Evolutionary conservation across 2,329 filamentous ascomycete genomes (phyloP), one percentile per base, ranked within the genome.

Genomic region (Claviceps africana): DNA sequence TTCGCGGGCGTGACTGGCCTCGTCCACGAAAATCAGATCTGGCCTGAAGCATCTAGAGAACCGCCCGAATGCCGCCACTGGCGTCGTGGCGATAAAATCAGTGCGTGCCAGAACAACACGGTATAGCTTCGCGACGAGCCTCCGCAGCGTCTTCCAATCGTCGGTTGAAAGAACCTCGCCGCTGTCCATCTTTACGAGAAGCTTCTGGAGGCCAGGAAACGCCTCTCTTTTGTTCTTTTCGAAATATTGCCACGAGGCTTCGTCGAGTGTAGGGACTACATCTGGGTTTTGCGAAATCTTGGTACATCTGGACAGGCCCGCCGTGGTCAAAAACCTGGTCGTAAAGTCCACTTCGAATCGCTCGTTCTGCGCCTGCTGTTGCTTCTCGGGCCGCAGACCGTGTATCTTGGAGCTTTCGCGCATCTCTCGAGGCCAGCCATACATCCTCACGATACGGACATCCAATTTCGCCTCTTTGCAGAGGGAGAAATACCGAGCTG

Each of bases 11-110:
- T 75, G 72, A 0, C 71, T 69, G 0, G 70, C 69, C 64, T 94
- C 88, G 44, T 90, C 88, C 56, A 94, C 86, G 62, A 95, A 90
- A 0, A 93, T 80, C 56, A 95, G 82, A 59, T 93, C 86, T 0
- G 88, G 87, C 56, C 85, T 83, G 33, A 89, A 88, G 7, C 88
- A 60, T 2, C 61, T 64, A 0, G 63, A 57, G 35, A 74, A 71
- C 0, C 60, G 57, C 0, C 65, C 65, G 4, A 62, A 66, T 0
- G 70, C 67, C 3, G 71, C 70, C 1, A 73, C 72, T 0, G 72
- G 72, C 1, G 72, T 74, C 0, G 72, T 72, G 0, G 71, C 71
- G 1, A 75, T 63, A 50, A 74, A 74, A 47, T 74, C 72, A 0
- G 69, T 64, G 2, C 64, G 57, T 2, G 54, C 55, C 0, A 75